phyloP scores from a whole-genome alignment of 2,329 filamentous ascomycete species.

The Zymoseptoria ardabiliae region DNA sequence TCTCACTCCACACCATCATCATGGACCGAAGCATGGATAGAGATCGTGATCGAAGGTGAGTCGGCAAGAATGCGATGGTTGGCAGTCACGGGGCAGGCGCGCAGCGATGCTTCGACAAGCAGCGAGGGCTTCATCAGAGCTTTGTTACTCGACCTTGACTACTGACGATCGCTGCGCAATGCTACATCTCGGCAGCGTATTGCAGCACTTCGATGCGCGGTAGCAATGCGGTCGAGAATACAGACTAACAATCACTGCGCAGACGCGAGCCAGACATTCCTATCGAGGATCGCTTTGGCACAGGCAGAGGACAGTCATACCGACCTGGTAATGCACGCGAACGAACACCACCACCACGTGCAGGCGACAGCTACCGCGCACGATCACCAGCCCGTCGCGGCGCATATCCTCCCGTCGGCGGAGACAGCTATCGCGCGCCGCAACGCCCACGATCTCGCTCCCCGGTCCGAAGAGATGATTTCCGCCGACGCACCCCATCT shows the following conservation, averaged over 20 bases:
- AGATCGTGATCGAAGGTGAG: slow-evolving; percentile 39
- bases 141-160: not conserved
- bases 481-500: slow-evolving; percentile 28
- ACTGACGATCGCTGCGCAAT: not conserved
- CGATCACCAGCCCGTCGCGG: slow-evolving; percentile 43
- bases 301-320: slow-evolving; percentile 32
- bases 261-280: slow-evolving; percentile 23
- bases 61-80: slow-evolving; percentile 6
- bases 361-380: slow-evolving; percentile 34
- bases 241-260: slow-evolving; percentile 6
- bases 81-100: no score
- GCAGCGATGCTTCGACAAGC: not conserved
- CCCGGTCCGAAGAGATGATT: slow-evolving; percentile 26
- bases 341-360: slow-evolving; percentile 23
- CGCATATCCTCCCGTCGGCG: slow-evolving; percentile 24
- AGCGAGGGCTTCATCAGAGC: not conserved
- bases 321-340: slow-evolving; percentile 29
- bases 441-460: slow-evolving; percentile 23
- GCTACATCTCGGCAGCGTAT: not conserved
- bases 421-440: slow-evolving; percentile 26
- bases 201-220: not conserved
- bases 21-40: slow-evolving; percentile 26
- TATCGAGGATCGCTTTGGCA: slow-evolving; percentile 29
- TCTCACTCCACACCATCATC: not conserved
- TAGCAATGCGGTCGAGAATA: not conserved